Base-by-base conservation (phyloP, 2,329 filamentous ascomycete species). In the Aschersonia sp. region DNA sequence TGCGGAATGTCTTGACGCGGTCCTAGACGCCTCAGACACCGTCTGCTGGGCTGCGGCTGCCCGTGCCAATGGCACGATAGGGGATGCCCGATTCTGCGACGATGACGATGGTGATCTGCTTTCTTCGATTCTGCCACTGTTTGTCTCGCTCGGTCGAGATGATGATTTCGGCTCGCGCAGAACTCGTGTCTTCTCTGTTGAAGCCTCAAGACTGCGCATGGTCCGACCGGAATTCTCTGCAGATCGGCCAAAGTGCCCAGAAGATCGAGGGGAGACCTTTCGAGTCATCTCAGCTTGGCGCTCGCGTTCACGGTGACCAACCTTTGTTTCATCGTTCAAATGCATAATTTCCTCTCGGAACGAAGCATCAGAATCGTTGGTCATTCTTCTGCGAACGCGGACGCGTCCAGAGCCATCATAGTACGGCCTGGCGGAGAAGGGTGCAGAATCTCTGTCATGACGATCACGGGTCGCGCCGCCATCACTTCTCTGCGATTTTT, bases 191-290 rank as follows among this genome's bases (percentile, higher is more conserved):
- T 62, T 63, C 31, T 61, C 59, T 5, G 60, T 58, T n/a, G 59
- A 60, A 38, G 56, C 54, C 5, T 56, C 54, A 40, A 59, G 46
- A 48, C 60, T 45, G 48, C 59, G 52, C 28, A 58, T 53, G 3
- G 55, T 56, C 48, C 58, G 65, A 9, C 59, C 51, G 32, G 61
- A 56, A 7, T 71, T 69, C 28, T 70, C 68, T 30, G 63, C 65
- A 3, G 66, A 68, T 35, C 64, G 63, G 20, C 58, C 66, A 5
- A 62, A 58, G 51, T 53, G 59, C 55, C 45, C 59, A 46, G 51
- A 57, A 9, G 45, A 44, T 38, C 53, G 50, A 2, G 58, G 53
- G 5, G 56, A 51, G 5, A 47, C 51, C 29, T 46, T 52, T 5
- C 51, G 40, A 9, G 49, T 50, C 3, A 59, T 56, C 5, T 54